Base-by-base conservation (phyloP, 257 asterid species). In the Gynochthodes officinalis region DNA sequence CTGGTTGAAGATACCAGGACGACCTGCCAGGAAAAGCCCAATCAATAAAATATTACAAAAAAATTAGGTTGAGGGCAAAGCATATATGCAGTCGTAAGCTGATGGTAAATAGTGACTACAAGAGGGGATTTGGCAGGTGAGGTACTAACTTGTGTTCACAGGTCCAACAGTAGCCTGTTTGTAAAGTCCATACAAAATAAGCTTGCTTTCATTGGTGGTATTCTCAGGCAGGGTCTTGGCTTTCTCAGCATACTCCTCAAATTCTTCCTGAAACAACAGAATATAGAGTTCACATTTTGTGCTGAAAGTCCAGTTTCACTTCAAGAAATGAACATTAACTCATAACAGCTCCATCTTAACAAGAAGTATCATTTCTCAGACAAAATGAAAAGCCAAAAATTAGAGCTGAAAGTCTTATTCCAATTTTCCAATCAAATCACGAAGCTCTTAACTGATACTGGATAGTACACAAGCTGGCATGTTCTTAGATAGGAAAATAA, bases 161-260 rank as follows among this genome's bases (percentile, higher is more conserved):
- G 82, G 23, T 74, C 98, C 99, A 69, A 82, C 81, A 0, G 97
- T 92, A 46, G 96, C 90, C 75, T 90, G 96, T 83, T 95, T 95
- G 88, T 7, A 90, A 43, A 92, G 97, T 33, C 98, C 98, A 65
- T 95, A 95, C 28, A 95, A 86, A 57, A 89, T 87, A 62, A 95
- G 96, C 77, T 84, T 81, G 88, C 76, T 74, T 57, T 87, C 98
- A 13, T 94, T 90, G 77, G 86, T 30, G 21, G 97, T 87, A 23
- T 15, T 80, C 72, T 86, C 95, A 2, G 99, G 95, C 84, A 95
- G 80, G 74, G 90, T 85, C 90, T 89, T 95, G 40, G 91, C 97
- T 74, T 88, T 89, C 90, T 82, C 93, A 44, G 99, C 98, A 46
- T 90, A 59, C 80, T 80, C 89, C 80, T 95, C 98, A 80, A 95